A percentile compares a stretch with the other conserved stretches of the same genome.
These are phyloP conservation scores for Phallus indusiatus DNA, from an alignment of 768 basidiomycete genomes.

Conservation along the genomic window DNA sequence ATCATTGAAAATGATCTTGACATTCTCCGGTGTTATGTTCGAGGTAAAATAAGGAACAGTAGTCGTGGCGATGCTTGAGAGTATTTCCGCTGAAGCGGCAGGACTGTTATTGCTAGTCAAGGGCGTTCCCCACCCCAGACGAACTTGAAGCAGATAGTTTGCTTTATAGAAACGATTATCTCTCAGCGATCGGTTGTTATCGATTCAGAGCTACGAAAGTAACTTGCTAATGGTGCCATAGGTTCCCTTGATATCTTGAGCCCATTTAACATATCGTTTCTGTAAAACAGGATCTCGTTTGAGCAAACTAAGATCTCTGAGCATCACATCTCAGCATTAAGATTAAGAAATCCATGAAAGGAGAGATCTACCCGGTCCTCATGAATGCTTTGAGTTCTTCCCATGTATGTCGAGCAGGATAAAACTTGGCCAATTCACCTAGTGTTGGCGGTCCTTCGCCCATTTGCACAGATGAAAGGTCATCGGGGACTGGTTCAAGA, in stretches of 20 bases:
- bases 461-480: slow-evolving; percentile 1
- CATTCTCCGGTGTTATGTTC: slow-evolving; percentile 44
- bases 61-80: not conserved
- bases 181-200: not conserved
- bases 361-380: slow-evolving; percentile 53
- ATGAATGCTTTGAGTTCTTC: slow-evolving; percentile 64
- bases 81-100: slow-evolving; percentile 6
- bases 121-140: slow-evolving; percentile 59
- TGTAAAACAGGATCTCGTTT: slow-evolving; percentile 68
- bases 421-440: slow-evolving; percentile 56
- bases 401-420: slow-evolving; percentile 74
- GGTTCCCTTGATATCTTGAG: slow-evolving; percentile 38
- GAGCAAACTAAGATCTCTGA: slow-evolving; percentile 72
- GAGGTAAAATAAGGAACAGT: slow-evolving; percentile 55
- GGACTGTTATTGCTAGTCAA: not conserved
- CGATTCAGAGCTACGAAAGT: not conserved
- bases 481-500: not conserved
- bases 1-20: slow-evolving; percentile 73
- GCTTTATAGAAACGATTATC: slow-evolving; percentile 27
- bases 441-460: slow-evolving; percentile 49
- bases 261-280: slow-evolving; percentile 54
- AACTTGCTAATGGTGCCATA: slow-evolving; percentile 57
- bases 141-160: slow-evolving; percentile 59
- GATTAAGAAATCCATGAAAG: not conserved
- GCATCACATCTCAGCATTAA: not conserved